Evolutionary conservation across 208 protist genomes (phyloP), one percentile per base, ranked within the genome.

Genomic region (Leishmania braziliensis): DNA sequence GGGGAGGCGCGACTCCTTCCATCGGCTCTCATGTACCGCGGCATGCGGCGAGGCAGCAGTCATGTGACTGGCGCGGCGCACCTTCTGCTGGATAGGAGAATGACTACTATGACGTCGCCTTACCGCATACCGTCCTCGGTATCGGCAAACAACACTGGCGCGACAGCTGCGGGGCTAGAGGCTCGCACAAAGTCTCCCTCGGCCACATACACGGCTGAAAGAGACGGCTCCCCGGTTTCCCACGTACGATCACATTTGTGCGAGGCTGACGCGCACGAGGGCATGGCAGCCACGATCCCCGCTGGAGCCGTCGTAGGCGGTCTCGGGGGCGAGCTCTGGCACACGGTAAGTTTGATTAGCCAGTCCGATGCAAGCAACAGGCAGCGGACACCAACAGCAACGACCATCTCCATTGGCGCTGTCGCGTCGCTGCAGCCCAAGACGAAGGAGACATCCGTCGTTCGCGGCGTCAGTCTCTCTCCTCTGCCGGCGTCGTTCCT

Each of bases 271-370:
- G 68, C 20, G 23, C 43, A 50, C 20, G 46, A 48, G 46, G 39
- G 16, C 43, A n/a, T n/a, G 43, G 6, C 68, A 39, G 43, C 36
- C 20, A 39, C 63, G 63, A 69, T 23, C 63, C 26, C 18, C 63
- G 16, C 43, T 50, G 39, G 36, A 3, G 43, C 33, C 29, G 72
- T 62, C 29, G 9, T 12, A 3, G 56, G 54, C 8, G 54, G 33
- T 69, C 60, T 50, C 18, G 76, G 6, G 29, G 46, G 18, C 1
- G 48, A 58, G 56, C 73, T 85, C 51, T 85, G 82, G 82, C 77
- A 85, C 82, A 75, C 71, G 20, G 65, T 78, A 51, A 78, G 82
- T 58, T 50, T 71, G 5, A 51, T 81, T 8, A 53, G 53, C 33
- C 70, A 26, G 33, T 75, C 71, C 2, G 77, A 78, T 62, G 29